A percentile compares a stretch with the other conserved stretches of the same genome.
Evolutionary conservation across 176 grass and related monocot species (phyloP).

Genomic region (Phragmites australis): DNA sequence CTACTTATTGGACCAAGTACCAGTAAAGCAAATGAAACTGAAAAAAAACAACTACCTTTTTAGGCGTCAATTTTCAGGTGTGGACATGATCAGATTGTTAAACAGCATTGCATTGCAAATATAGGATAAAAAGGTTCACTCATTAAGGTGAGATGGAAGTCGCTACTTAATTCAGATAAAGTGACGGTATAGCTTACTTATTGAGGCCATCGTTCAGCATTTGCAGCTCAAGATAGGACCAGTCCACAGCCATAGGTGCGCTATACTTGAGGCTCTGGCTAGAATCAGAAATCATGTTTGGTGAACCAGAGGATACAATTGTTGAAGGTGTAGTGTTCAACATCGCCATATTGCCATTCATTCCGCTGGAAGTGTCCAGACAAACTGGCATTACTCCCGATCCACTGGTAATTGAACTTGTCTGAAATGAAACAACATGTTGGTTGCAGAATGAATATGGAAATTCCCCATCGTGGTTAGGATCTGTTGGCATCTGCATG

Average conservation of each 20-base stretch:
- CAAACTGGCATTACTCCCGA: constrained; percentile 49
- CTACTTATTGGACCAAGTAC: not conserved
- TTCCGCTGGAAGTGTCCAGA: constrained; percentile 51
- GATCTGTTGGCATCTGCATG: constrained; percentile 85
- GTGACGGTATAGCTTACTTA: constrained; percentile 51
- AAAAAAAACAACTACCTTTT: not conserved
- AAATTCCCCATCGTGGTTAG: constrained; percentile 68
- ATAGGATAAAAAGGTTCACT: not conserved
- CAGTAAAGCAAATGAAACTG: not conserved
- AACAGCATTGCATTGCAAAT: not conserved
- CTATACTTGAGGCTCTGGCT: constrained; percentile 57
- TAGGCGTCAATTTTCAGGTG: not conserved
- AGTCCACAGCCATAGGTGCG: constrained; percentile 65
- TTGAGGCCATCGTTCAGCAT: constrained; percentile 71
- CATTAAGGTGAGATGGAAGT: constrained; percentile 4
- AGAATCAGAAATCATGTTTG: constrained; percentile 55
- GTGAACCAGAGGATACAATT: constrained; percentile 62
- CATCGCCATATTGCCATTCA: constrained; percentile 48
- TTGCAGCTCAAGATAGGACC: constrained; percentile 68
- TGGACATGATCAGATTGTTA: constrained; percentile 3
- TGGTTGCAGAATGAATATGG: constrained; percentile 70
- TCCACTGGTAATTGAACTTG: constrained; percentile 47
- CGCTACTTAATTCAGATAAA: constrained; percentile 4
- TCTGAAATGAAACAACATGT: constrained; percentile 92
- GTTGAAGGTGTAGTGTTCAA: constrained; percentile 59